Evolutionary conservation across 2,329 filamentous ascomycete genomes (phyloP).

Genomic region (Fusarium gaditjirri): DNA sequence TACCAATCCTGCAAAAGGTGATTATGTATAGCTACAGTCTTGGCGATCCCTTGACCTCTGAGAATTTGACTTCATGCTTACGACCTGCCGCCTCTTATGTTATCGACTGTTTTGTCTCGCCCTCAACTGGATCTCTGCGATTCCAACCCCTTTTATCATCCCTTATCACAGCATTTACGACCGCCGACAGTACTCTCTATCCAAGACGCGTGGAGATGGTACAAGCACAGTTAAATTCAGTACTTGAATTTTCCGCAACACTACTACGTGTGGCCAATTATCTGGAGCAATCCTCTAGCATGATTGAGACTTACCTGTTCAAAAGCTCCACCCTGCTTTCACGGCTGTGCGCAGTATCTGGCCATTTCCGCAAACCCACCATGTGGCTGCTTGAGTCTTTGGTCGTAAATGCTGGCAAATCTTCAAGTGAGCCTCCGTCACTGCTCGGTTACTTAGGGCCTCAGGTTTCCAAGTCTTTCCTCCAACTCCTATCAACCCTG

Average conservation of each 20-base stretch:
- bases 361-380: slow-evolving; percentile 72
- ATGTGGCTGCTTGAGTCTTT: slow-evolving; percentile 78
- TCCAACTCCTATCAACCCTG: slow-evolving; percentile 79
- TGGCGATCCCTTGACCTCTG: slow-evolving; percentile 65
- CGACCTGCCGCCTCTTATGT: slow-evolving; percentile 80
- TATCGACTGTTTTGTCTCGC: slow-evolving; percentile 78
- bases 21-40: slow-evolving; percentile 79
- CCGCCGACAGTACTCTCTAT: slow-evolving; percentile 71
- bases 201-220: slow-evolving; percentile 64
- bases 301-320: slow-evolving; percentile 82
- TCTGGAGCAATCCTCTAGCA: slow-evolving; percentile 69
- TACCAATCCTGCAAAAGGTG: slow-evolving; percentile 76
- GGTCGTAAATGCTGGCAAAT: slow-evolving; percentile 74
- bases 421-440: slow-evolving; percentile 83
- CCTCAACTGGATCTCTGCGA: slow-evolving; percentile 74
- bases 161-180: slow-evolving; percentile 61
- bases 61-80: slow-evolving; percentile 68
- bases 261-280: slow-evolving; percentile 77
- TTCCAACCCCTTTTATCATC: slow-evolving; percentile 81
- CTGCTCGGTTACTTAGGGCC: slow-evolving; percentile 90
- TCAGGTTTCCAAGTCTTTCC: slow-evolving; percentile 83
- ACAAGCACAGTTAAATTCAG: slow-evolving; percentile 70
- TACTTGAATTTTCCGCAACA: slow-evolving; percentile 73
- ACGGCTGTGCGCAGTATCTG: slow-evolving; percentile 77
- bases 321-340: slow-evolving; percentile 81